Evolutionary conservation across 1,284 basidiomycete species (phyloP), one percentile per base, ranked within the genome.

Genomic region (Malassezia restricta): DNA sequence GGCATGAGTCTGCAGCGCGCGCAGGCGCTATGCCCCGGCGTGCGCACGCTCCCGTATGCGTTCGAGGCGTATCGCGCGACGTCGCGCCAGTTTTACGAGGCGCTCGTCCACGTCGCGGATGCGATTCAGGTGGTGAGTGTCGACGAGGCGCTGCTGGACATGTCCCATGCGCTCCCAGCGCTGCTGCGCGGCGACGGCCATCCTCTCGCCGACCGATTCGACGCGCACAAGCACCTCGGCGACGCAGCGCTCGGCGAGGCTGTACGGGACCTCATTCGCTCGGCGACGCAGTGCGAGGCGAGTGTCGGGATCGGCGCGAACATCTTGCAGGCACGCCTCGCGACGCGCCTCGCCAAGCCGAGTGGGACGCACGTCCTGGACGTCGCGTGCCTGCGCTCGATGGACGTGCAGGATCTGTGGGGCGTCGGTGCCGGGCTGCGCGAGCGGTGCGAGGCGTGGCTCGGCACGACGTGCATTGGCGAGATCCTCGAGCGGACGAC

Each of bases 71-170:
- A 74, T 63, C 56, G 62, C 53, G 71, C 74, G 47, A 73, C 66
- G 53, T 88, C 86, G 63, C 54, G 91, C 85, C 52, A 84, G 32
- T 94, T 96, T 70, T 98, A 98, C 74, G 86, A 86, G 1, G 84
- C 94, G 48, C 78, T 98, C 17, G 86, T 95, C 79, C 77, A 79
- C 0, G 83, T 87, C 64, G 85, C 88, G 5, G 89, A 95, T 65
- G 87, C 91, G 59, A 78, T 96, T 4, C 84, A 96, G 75, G 90
- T 91, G 0, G 91, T 95, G 1, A 92, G 88, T 6, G 86, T 98
- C 1, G 92, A 98, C 62, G 92, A 98, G 73, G 91, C 89, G 0
- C 78, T 96, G 8, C 81, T 96, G 55, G 91, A 96, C 52, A 87
- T 91, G 5, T 84, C 86, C 24, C 12, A 9, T 9, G 7, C 4